Conservation (phyloP, 164 flowering plant species). For the Dillenia turbinata region DNA sequence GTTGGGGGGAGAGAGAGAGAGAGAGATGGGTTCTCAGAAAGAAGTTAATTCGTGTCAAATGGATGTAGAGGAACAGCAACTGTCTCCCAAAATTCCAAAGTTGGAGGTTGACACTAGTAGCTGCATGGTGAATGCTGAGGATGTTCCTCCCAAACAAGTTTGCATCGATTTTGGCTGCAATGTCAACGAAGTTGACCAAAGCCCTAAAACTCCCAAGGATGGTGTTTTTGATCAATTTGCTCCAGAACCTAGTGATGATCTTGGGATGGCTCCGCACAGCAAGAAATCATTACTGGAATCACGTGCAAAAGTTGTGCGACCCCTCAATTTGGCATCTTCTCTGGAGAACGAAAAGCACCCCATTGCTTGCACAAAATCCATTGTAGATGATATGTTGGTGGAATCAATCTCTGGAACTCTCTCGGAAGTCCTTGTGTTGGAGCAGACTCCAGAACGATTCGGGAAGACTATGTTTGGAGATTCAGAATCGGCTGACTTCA, state of each 20-base stretch:
- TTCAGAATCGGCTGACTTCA: slow-evolving; percentile 7
- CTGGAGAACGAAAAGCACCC: not conserved
- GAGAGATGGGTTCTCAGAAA: too few species aligned
- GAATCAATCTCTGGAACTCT: slow-evolving; percentile 29
- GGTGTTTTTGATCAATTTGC: slow-evolving; percentile 46
- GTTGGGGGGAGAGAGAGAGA: too few species aligned
- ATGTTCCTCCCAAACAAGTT: too few species aligned
- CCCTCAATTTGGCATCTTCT: slow-evolving; percentile 25
- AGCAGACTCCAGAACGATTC: slow-evolving; percentile 18
- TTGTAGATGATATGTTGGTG: slow-evolving; percentile 26
- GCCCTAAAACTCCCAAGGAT: slow-evolving; percentile 40
- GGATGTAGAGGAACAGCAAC: too few species aligned
- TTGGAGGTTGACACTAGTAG: too few species aligned
- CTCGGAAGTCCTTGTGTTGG: slow-evolving; percentile 23
- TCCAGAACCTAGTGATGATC: slow-evolving; percentile 28
- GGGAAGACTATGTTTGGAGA: slow-evolving; percentile 8
- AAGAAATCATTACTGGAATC: slow-evolving; percentile 16
- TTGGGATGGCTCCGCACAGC: slow-evolving; percentile 27
- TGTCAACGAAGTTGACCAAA: slow-evolving; percentile 1
- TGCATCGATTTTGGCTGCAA: too few species aligned
- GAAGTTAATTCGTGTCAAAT: too few species aligned
- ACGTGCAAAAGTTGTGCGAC: slow-evolving; percentile 20
- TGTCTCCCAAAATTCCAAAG: too few species aligned
- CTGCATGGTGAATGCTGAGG: too few species aligned
- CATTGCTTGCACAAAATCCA: slow-evolving; percentile 3